Evolutionary conservation across 1,139 yeast genomes (phyloP).

Genomic region (Geotrichum restrictum): DNA sequence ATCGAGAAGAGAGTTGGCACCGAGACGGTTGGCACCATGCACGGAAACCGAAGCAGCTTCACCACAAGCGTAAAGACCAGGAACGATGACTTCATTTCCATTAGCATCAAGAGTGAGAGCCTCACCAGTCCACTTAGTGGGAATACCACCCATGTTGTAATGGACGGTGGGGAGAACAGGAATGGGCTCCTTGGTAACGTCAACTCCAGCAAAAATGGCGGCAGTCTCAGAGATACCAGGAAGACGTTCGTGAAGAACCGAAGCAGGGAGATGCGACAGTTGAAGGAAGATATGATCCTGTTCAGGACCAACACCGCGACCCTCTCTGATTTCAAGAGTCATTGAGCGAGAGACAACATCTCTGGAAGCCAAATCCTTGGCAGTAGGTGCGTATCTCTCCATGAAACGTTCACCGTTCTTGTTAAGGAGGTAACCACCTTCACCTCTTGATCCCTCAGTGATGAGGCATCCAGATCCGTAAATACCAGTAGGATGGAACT

Average conservation of each 20-base stretch:
- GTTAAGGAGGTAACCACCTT: conserved; percentile 95
- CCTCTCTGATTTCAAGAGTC: conserved; percentile 97
- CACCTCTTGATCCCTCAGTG: conserved; percentile 99
- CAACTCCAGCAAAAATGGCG: conserved; percentile 97
- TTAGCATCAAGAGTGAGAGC: conserved; percentile 76
- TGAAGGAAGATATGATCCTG: conserved; percentile 95
- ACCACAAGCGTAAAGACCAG: conserved; percentile 96
- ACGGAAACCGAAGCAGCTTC: conserved; percentile 99
- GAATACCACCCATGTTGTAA: conserved; percentile 99
- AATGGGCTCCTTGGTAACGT: conserved; percentile 98
- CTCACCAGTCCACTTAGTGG: conserved; percentile 97
- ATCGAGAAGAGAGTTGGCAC: conserved; percentile 97
- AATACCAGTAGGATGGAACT: conserved; percentile 99
- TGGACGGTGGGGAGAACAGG: conserved; percentile 98
- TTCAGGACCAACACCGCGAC: conserved; percentile 97
- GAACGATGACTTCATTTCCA: conserved; percentile 88
- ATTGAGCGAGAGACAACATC: conserved; percentile 98
- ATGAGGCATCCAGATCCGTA: conserved; percentile 98
- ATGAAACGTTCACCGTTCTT: conserved; percentile 98
- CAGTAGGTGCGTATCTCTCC: conserved; percentile 99
- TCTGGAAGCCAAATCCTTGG: conserved; percentile 96
- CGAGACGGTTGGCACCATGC: conserved; percentile 98
- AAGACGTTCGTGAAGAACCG: conserved; percentile 88
- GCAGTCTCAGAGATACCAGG: conserved; percentile 99
- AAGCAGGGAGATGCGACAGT: conserved; percentile 88